Evolutionary conservation across 768 basidiomycete species (phyloP).

Genomic region (Podaxis carcinomalis): DNA sequence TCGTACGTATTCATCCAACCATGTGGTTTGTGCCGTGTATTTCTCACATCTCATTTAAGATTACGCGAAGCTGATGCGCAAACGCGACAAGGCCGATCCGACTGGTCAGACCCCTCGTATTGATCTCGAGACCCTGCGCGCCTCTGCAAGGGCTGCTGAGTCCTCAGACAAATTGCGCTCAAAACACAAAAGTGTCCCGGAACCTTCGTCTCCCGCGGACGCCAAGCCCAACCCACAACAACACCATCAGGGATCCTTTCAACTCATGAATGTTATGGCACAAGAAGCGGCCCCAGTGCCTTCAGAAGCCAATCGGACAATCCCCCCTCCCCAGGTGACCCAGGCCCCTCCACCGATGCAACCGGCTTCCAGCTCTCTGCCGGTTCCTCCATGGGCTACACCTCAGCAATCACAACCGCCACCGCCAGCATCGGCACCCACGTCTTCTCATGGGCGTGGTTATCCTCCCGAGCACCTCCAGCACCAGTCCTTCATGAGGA

Average conservation of each 20-base stretch:
- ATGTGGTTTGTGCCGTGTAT: neutral
- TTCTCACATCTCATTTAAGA: conserved; percentile 35
- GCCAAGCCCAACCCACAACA: conserved; percentile 20
- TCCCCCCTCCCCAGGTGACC: conserved; percentile 2
- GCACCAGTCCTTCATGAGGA: conserved; percentile 45
- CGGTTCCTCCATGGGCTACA: conserved; percentile 9
- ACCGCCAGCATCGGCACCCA: conserved; percentile 13
- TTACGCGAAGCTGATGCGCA: conserved; percentile 80
- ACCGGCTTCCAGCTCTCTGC: neutral
- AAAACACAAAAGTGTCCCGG: conserved; percentile 14
- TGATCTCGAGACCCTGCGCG: conserved; percentile 73
- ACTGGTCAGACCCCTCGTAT: conserved; percentile 56
- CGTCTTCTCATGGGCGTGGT: conserved; percentile 18
- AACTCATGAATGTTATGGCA: conserved; percentile 38
- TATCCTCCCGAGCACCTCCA: conserved; percentile 28
- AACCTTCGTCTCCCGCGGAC: conserved; percentile 27
- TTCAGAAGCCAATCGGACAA: conserved; percentile 12
- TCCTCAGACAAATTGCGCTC: conserved; percentile 13
- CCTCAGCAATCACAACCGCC: conserved; percentile 12
- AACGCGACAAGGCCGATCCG: conserved; percentile 62
- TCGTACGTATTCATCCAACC: conserved; percentile 49
- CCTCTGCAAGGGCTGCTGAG: conserved; percentile 62
- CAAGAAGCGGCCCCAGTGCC: conserved; percentile 17
- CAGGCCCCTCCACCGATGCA: conserved; percentile 5
- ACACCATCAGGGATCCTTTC: conserved; percentile 58